A percentile compares a stretch with the other conserved stretches of the same genome.
Conservation (phyloP, 805 yeast genomes). For the Zygotorulaspora chibaensis region DNA sequence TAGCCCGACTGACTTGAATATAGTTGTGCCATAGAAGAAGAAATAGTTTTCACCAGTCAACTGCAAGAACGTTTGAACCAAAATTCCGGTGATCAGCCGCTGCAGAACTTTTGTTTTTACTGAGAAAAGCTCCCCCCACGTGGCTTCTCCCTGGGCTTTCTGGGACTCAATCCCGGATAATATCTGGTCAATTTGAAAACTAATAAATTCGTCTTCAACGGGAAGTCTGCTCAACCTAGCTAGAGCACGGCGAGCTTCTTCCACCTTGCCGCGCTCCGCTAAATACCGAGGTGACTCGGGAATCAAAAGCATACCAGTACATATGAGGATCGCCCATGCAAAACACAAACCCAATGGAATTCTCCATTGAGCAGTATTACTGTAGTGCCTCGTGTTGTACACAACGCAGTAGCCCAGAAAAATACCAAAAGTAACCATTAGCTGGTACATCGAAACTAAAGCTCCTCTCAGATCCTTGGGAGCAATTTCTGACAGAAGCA, state of each 20-base stretch:
- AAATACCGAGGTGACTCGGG: slow-evolving; percentile 74
- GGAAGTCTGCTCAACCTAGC: slow-evolving; percentile 55
- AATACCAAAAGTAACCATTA: slow-evolving; percentile 68
- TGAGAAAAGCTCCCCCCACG: slow-evolving; percentile 60
- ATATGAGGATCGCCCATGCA: slow-evolving; percentile 41
- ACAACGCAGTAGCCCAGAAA: slow-evolving; percentile 72
- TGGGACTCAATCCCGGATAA: slow-evolving; percentile 59
- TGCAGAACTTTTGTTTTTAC: slow-evolving; percentile 58
- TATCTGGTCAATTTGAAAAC: slow-evolving; percentile 53
- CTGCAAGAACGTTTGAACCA: slow-evolving; percentile 61
- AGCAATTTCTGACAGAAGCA: slow-evolving; percentile 50
- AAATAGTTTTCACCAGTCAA: slow-evolving; percentile 62
- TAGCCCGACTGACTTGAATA: slow-evolving; percentile 59
- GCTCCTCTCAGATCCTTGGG: slow-evolving; percentile 57
- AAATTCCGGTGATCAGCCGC: slow-evolving; percentile 47
- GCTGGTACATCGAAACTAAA: slow-evolving; percentile 63
- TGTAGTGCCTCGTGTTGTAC: slow-evolving; percentile 46
- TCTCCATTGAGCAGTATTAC: slow-evolving; percentile 62
- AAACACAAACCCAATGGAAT: slow-evolving; percentile 59
- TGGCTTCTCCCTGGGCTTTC: slow-evolving; percentile 55
- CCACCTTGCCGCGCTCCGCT: slow-evolving; percentile 49
- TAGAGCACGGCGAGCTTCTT: slow-evolving; percentile 57
- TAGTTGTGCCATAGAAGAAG: slow-evolving; percentile 62
- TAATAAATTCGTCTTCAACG: slow-evolving; percentile 50
- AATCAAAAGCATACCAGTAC: slow-evolving; percentile 44